Base-by-base conservation (phyloP, 2,329 filamentous ascomycete genomes). In the Penicillium griseofulvum region DNA sequence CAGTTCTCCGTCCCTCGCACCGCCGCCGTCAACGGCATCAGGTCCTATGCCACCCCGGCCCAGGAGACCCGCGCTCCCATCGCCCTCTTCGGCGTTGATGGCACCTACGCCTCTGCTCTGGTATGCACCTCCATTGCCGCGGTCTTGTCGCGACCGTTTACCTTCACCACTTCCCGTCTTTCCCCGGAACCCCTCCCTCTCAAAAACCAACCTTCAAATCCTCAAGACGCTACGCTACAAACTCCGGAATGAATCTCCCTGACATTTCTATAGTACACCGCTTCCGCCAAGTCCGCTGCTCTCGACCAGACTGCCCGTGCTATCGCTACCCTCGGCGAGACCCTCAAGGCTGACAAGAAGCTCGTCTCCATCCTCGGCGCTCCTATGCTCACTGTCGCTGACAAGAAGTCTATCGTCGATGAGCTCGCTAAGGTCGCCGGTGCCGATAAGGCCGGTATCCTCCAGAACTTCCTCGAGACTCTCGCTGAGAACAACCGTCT, bases 401-500 rank as follows among this genome's bases (percentile, higher is more conserved):
- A 99, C 84, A 97, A 97, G 87, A 80, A 84, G 68, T 82, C 87
- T 77, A 91, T 99, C 72, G 79, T 97, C 60, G 80, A 84, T 70
- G 93, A 97, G 83, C 86, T 99, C 67, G 83, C 88, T 78, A 96
- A 96, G 86, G 83, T 87, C 72, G 81, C 88, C 63, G 88, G 88
- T 67, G 75, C 79, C 62, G 83, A 87, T 75, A 90, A 89, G 80
- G 81, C 78, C 73, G 86, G 90, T 73, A 90, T 92, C 61, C 81
- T 97, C 77, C 91, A 94, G 87, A 95, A 97, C 85, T 92, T 99
- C 82, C 85, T 99, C 68, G 74, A 81, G 55, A 89, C 93, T 55
- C 85, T 99, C 56, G 93, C 94, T 65, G 90, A 94, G 81, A 96
- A 99, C 87, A 99, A 99, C 86, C 86, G 94, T 66, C 83, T 99